Evolutionary conservation across 305 asterid genomes (phyloP), one percentile per base, ranked within the genome.

Genomic region (Ajuga reptans): DNA sequence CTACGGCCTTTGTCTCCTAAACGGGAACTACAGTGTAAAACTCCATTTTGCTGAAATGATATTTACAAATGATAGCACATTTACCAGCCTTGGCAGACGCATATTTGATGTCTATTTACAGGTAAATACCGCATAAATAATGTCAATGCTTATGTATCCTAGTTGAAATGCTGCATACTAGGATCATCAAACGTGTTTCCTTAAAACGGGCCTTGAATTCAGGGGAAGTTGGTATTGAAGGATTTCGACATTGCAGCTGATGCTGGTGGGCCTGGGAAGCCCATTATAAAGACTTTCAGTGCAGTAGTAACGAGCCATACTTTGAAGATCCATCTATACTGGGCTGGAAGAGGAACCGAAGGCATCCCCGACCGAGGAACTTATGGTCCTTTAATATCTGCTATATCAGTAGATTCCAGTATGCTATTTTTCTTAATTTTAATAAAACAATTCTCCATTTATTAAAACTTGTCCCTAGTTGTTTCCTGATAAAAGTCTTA

Each of bases 261-360:
- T 76, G 96, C 95, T 46, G 96, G 95, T 52, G 98, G 96, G 45
- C 85, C 91, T 5, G 96, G 87, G 4, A 85, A 62, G 77, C 88
- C 94, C n/a, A 66, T 89, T 3, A 15, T 87, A 56, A 84, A 82
- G 80, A 83, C 31, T 34, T 87, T 85, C 80, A 85, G 75, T 15
- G 85, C 50, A 33, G 50, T 49, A 15, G 89, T 92, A 17, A 86
- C 84, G 2, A 75, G 80, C 46, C 64, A 75, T 75, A 85, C 95
- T 5, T 70, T 92, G 82, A 92, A 92, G 80, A 79, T 92, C 79
- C 98, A 87, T 82, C 83, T 89, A 39, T 87, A 89, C 77, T 92
- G 96, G 96, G 92, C 95, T 0, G 98, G 98, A 69, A 85, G 64
- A 72, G 98, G 98, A 69, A 92, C 98, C n/a, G 85, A 96, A 0